Evolutionary conservation across 768 basidiomycete genomes (phyloP).

Genomic region (Antrodiella citrinella): DNA sequence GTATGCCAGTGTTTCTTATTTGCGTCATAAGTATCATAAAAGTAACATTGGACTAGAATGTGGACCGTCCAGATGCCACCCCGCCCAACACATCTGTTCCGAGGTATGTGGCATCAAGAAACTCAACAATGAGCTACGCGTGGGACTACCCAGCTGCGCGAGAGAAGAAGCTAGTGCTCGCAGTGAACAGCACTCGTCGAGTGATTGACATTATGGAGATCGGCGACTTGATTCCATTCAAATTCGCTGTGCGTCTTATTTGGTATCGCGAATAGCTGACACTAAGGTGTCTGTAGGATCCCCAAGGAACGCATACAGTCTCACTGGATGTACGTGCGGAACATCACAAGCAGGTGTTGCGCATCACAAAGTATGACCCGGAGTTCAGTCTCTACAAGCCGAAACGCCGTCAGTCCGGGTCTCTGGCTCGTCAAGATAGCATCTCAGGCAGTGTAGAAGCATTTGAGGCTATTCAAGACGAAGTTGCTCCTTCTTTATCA

Average conservation of each 20-base stretch:
- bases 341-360: constrained; percentile 73
- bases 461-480: constrained; percentile 81
- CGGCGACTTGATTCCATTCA: constrained; percentile 85
- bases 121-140: constrained; percentile 59
- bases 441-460: constrained; percentile 60
- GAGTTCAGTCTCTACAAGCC: constrained; percentile 87
- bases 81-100: constrained; percentile 33
- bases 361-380: constrained; percentile 80
- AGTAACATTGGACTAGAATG: constrained; percentile 17
- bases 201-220: constrained; percentile 92
- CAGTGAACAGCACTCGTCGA: constrained; percentile 52
- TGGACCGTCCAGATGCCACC: constrained; percentile 33
- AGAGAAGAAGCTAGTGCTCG: constrained; percentile 71
- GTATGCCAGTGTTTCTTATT: constrained; percentile 42
- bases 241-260: constrained; percentile 41
- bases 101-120: constrained; percentile 51
- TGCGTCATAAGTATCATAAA: constrained; percentile 1
- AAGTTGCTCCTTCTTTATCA: constrained; percentile 55
- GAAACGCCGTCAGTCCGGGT: constrained; percentile 39
- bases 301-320: constrained; percentile 53
- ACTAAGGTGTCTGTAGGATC: constrained; percentile 29
- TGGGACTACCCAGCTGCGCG: constrained; percentile 89
- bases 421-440: constrained; percentile 59
- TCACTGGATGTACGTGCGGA: constrained; percentile 93
- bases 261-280: neutral